phyloP scores from a whole-genome alignment of 2,329 filamentous ascomycete genomes.

The Cercospora beticola region DNA sequence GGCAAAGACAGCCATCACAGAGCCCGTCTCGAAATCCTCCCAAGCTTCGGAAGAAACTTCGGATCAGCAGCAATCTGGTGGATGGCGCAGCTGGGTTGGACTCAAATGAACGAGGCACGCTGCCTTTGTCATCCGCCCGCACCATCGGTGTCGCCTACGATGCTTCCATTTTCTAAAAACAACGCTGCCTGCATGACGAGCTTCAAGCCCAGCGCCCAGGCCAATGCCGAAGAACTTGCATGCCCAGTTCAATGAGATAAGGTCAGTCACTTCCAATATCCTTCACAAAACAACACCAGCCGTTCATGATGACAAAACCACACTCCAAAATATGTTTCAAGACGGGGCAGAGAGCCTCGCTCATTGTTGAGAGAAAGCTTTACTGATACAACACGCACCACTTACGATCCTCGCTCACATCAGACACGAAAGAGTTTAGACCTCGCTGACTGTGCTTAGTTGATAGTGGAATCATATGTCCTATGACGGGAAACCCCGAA shows the following conservation, averaged over 20 bases:
- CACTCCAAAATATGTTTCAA: constrained; percentile 37
- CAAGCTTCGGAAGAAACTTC: not conserved
- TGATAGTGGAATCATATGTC: not conserved
- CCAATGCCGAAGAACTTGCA: not conserved
- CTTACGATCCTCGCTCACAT: not conserved
- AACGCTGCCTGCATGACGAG: too few species aligned
- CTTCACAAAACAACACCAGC: not conserved
- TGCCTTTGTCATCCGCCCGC: not conserved
- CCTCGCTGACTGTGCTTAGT: not conserved
- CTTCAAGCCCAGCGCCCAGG: too few species aligned
- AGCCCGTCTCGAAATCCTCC: not conserved
- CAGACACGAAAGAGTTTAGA: not conserved
- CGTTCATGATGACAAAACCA: constrained; percentile 31
- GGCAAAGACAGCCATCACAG: not conserved
- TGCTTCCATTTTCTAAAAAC: too few species aligned
- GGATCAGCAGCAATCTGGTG: constrained; percentile 1
- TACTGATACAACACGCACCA: not conserved
- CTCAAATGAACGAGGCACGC: not conserved
- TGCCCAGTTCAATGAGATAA: not conserved
- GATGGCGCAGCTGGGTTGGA: constrained; percentile 7
- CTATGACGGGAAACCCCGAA: not conserved
- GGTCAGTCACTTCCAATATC: constrained; percentile 15
- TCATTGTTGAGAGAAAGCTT: constrained; percentile 15
- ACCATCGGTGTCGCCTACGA: not conserved
- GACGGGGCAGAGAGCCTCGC: constrained; percentile 35